Conservation (phyloP, 2,329 filamentous ascomycete species). For the Trichoderma gracile region DNA sequence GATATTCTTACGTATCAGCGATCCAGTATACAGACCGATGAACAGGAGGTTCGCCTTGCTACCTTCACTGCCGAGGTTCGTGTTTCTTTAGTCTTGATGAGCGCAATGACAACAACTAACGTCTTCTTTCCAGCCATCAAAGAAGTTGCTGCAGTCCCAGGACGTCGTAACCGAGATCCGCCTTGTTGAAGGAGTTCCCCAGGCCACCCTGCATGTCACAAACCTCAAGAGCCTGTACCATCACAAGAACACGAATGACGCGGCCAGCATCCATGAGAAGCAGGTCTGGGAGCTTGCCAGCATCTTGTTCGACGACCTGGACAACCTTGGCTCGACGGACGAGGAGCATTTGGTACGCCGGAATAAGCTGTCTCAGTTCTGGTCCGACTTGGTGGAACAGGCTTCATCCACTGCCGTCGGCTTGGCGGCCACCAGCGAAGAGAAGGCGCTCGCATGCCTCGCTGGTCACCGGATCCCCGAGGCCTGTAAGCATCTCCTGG, state of each 20-base stretch:
- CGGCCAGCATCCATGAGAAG: constrained; percentile 63
- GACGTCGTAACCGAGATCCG: constrained; percentile 56
- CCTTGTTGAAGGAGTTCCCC: constrained; percentile 59
- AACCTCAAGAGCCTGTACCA: constrained; percentile 45
- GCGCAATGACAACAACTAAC: constrained; percentile 25
- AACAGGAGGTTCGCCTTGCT: constrained; percentile 64
- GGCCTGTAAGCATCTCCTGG: constrained; percentile 77
- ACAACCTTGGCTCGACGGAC: constrained; percentile 44
- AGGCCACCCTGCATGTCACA: constrained; percentile 48
- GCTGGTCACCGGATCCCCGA: constrained; percentile 77
- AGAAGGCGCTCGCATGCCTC: constrained; percentile 79
- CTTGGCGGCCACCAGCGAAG: constrained; percentile 66
- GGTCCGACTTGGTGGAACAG: constrained; percentile 65
- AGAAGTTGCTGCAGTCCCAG: constrained; percentile 57
- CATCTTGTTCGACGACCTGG: constrained; percentile 78
- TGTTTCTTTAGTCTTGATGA: neutral
- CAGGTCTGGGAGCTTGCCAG: constrained; percentile 83
- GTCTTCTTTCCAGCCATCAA: constrained; percentile 49
- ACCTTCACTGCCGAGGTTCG: constrained; percentile 59
- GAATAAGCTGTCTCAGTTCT: constrained; percentile 66
- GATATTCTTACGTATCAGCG: constrained; percentile 40
- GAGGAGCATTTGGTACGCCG: constrained; percentile 50
- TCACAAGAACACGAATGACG: constrained; percentile 44
- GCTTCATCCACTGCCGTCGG: constrained; percentile 56
- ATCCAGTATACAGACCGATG: constrained; percentile 60